phyloP scores from a whole-genome alignment of 352 stramenopile species.

The Globisporangium irregulare region DNA sequence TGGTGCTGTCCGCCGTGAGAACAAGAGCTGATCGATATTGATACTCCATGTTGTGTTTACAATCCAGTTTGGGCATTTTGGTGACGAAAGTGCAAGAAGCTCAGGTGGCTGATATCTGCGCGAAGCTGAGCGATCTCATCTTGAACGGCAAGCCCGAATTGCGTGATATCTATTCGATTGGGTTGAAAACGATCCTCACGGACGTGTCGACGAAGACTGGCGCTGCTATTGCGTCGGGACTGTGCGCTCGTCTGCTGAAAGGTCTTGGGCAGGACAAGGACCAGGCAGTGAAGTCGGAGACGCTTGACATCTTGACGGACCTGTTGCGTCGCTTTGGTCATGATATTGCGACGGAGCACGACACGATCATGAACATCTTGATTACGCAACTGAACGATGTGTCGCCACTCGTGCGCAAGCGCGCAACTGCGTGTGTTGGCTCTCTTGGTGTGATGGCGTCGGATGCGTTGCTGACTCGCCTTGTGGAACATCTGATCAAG shows the following conservation, averaged over 20 bases:
- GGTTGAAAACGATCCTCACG: slow-evolving; percentile 95
- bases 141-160: slow-evolving; percentile 96
- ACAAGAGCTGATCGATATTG: background rate
- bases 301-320: slow-evolving; percentile 97
- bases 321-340: slow-evolving; percentile 95
- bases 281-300: slow-evolving; percentile 89
- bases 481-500: slow-evolving; percentile 91
- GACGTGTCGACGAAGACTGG: slow-evolving; percentile 93
- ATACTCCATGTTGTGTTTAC: background rate
- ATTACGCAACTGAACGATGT: slow-evolving; percentile 81
- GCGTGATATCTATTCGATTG: slow-evolving; percentile 99
- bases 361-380: slow-evolving; percentile 86
- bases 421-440: slow-evolving; percentile 93
- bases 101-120: slow-evolving; percentile 96
- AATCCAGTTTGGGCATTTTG: slow-evolving; percentile 88
- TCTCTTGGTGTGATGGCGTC: slow-evolving; percentile 94
- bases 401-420: slow-evolving; percentile 93
- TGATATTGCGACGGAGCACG: slow-evolving; percentile 85
- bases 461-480: slow-evolving; percentile 91
- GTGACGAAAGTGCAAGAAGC: slow-evolving; percentile 95
- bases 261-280: slow-evolving; percentile 70
- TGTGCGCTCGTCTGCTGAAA: slow-evolving; percentile 66
- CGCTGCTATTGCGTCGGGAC: slow-evolving; percentile 67
- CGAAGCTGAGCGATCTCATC: slow-evolving; percentile 96
- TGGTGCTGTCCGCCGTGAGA: background rate